Evolutionary conservation across 2,329 filamentous ascomycete species (phyloP), one percentile per base, ranked within the genome.

Genomic region (Cladosporium sp.): DNA sequence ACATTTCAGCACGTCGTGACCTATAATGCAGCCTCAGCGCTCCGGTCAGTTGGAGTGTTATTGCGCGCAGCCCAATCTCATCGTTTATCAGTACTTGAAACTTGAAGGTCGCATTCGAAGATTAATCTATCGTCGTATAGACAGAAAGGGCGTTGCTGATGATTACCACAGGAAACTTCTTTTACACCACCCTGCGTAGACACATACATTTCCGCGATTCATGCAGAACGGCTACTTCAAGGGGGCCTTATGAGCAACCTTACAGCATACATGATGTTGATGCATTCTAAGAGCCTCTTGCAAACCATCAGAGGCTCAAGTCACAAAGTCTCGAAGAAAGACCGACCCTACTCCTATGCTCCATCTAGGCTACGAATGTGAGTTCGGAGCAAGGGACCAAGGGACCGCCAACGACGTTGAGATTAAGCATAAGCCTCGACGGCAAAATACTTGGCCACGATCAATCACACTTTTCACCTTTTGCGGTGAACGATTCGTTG

Each of bases 401-500:
- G 37, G 37, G 37, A 44, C 37, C 37, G 35, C 35, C 14, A 40
- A 40, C 16, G 35, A 40, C 7, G 35, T 40, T 44, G 37, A 44
- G 37, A 3, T 6, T 6, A 31, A 11, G 12, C 23, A 28, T 18
- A 12, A 53, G 26, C 26, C 50, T 31, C 16, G 26, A 29, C 21
- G 50, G 7, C 50, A 53, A 16, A 53, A 53, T 5, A 31, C 1
- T 28, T 53, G 50, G 28, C 23, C 50, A 28, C 16, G 29, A 11
- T 29, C 6, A 53, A 29, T 29, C 29, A 28, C 18, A 53, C 16
- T 29, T 53, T 29, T n/a, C 50, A 29, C 50, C 26, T 4, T 4
- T 33, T 53, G 23, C 50, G 50, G 50, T 53, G 28, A 53, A 31
- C n/a, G 28, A 53, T 53, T 53, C 50, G 50, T 53, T n/a, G 18